Evolutionary conservation across 169 alveolate genomes (phyloP).

Genomic region (Plasmodium reichenowi): DNA sequence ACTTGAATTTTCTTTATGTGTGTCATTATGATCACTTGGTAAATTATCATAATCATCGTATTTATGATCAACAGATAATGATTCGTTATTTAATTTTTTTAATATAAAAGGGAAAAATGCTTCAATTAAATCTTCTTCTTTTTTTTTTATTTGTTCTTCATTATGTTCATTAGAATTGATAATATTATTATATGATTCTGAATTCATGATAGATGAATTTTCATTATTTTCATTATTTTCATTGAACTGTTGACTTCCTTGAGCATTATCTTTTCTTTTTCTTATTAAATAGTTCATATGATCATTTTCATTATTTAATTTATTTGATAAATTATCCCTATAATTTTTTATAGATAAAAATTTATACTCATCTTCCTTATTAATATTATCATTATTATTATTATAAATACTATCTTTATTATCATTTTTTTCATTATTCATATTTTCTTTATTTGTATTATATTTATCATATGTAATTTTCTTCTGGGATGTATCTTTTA

Average conservation of each 20-base stretch:
- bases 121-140: neutral
- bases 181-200: neutral
- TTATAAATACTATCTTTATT: neutral
- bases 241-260: neutral
- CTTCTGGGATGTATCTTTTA: conserved; percentile 3
- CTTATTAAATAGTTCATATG: neutral
- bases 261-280: conserved; percentile 13
- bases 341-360: conserved; percentile 2
- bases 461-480: conserved; percentile 7
- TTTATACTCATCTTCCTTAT: neutral
- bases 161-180: conserved; percentile 1
- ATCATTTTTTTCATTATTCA: conserved; percentile 1
- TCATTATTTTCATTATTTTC: neutral
- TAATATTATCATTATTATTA: neutral
- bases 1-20: neutral
- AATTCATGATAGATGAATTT: neutral
- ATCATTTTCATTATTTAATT: neutral
- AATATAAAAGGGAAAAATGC: neutral
- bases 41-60: neutral
- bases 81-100: conserved; percentile 1
- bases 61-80: neutral
- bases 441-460: neutral
- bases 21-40: neutral
- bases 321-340: neutral
- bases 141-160: neutral